phyloP scores from a whole-genome alignment of 305 asterid species.

The Rubia peregrina region DNA sequence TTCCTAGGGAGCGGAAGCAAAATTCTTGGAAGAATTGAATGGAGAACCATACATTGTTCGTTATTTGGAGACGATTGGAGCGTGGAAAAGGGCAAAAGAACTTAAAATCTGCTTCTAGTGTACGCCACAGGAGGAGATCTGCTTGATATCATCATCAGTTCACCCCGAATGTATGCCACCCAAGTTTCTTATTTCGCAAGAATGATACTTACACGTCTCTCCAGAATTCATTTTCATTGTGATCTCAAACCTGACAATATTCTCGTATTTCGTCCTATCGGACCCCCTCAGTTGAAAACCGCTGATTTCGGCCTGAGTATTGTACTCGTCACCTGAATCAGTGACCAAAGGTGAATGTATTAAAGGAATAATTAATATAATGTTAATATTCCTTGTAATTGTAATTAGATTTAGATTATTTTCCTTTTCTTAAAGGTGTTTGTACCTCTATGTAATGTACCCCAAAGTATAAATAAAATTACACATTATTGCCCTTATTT shows the following conservation, averaged over 20 bases:
- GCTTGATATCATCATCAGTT: not conserved
- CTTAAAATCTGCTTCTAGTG: not conserved
- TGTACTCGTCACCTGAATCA: not conserved
- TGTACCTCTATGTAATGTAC: too few species aligned
- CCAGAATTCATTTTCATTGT: not conserved
- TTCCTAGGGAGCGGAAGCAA: not conserved
- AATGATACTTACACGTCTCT: not conserved
- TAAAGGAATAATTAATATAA: too few species aligned
- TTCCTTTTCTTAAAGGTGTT: too few species aligned
- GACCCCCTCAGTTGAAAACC: not conserved
- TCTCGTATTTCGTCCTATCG: not conserved
- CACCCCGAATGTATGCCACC: not conserved
- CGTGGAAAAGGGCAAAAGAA: not conserved
- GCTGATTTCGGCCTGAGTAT: not conserved
- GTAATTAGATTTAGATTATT: too few species aligned
- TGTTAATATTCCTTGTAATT: too few species aligned
- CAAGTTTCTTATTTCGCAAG: not conserved
- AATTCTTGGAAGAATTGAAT: not conserved
- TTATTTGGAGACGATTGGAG: not conserved
- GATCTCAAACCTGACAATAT: not conserved
- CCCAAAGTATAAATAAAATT: too few species aligned
- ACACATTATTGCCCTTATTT: too few species aligned
- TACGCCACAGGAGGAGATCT: not conserved
- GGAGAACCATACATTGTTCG: not conserved
- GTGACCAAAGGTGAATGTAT: not conserved